phyloP scores from a whole-genome alignment of 2,329 filamentous ascomycete species.

The Alternaria burnsii region DNA sequence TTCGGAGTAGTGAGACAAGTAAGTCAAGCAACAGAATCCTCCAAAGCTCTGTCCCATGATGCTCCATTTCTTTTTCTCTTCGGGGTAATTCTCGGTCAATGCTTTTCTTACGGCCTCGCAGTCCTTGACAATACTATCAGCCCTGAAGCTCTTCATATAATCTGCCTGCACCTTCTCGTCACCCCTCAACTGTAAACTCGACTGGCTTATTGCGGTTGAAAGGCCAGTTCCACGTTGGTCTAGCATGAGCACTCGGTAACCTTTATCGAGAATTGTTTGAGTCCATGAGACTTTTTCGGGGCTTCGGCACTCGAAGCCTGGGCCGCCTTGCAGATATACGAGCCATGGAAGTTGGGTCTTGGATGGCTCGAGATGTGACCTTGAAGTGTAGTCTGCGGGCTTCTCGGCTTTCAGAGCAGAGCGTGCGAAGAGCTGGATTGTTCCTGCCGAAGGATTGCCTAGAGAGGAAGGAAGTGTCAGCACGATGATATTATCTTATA shows the following conservation, averaged over 20 bases:
- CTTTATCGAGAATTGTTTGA: conserved; percentile 74
- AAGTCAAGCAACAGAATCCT: conserved; percentile 84
- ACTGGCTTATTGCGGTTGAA: conserved; percentile 79
- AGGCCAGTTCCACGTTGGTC: conserved; percentile 91
- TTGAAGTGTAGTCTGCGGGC: conserved; percentile 58
- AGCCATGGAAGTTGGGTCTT: conserved; percentile 65
- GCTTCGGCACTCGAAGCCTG: conserved; percentile 77
- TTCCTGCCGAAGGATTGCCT: conserved; percentile 64
- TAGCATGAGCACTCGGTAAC: conserved; percentile 84
- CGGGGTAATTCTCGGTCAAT: conserved; percentile 74
- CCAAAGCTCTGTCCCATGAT: conserved; percentile 92
- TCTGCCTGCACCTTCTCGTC: conserved; percentile 73
- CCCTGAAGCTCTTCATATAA: conserved; percentile 85
- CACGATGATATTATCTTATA: neutral
- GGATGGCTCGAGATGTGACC: conserved; percentile 62
- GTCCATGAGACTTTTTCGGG: conserved; percentile 79
- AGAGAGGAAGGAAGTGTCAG: neutral
- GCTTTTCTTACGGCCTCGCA: conserved; percentile 83
- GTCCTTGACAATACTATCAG: conserved; percentile 89
- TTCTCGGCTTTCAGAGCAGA: conserved; percentile 73
- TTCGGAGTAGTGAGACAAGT: conserved; percentile 80
- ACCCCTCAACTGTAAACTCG: conserved; percentile 72
- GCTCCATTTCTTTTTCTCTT: conserved; percentile 79
- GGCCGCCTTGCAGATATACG: conserved; percentile 85
- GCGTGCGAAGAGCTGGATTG: conserved; percentile 79